Percentiles rank a stretch among this genome's conserved stretches.
Evolutionary conservation across 768 basidiomycete species (phyloP).

Genomic region (Leucocoprinus birnbaumii): DNA sequence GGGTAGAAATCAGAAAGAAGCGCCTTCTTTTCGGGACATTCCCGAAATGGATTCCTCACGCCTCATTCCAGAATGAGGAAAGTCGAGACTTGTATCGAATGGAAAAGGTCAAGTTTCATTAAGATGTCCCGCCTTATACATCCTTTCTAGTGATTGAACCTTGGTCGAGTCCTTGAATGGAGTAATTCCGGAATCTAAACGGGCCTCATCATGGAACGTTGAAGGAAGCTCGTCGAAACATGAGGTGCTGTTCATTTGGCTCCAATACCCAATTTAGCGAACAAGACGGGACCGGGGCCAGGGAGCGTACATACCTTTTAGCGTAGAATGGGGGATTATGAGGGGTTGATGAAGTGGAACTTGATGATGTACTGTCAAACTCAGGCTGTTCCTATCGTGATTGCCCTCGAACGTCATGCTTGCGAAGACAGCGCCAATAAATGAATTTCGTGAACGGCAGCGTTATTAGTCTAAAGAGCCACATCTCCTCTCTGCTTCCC

Average conservation of each 20-base stretch:
- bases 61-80: not conserved
- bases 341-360: not conserved
- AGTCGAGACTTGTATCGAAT: not conserved
- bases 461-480: not conserved
- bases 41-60: constrained; percentile 9
- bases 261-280: not conserved
- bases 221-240: not conserved
- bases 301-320: not conserved
- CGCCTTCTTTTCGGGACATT: not conserved
- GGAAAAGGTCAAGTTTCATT: constrained; percentile 1
- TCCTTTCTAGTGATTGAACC: not conserved
- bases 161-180: not conserved
- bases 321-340: not conserved
- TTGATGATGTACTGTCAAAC: not conserved
- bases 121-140: not conserved
- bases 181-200: not conserved
- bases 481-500: constrained; percentile 1
- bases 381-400: not conserved
- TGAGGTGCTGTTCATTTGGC: not conserved
- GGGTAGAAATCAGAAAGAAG: constrained; percentile 6
- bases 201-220: not conserved
- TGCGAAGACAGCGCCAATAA: not conserved
- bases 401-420: not conserved
- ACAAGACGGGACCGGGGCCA: not conserved
- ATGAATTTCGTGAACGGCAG: not conserved